A percentile compares a stretch with the other conserved stretches of the same genome.
Conservation (phyloP, 495 filamentous ascomycete species). For the Aspergillus egyptiacus region DNA sequence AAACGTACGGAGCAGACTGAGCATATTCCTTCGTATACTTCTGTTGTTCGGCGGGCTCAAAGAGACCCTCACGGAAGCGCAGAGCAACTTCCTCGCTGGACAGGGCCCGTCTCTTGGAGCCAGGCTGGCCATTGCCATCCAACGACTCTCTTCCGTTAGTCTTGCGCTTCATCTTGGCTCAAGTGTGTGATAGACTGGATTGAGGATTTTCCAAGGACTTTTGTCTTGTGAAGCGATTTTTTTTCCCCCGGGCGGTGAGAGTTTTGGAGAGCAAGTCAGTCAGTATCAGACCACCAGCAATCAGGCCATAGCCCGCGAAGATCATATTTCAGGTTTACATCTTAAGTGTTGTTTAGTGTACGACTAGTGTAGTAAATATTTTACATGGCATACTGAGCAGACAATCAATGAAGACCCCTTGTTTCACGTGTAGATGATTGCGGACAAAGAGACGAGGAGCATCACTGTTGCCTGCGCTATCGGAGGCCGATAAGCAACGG, state of each 20-base stretch:
- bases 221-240: conserved; percentile 1
- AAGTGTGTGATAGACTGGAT: neutral
- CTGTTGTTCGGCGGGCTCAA: conserved; percentile 59
- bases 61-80: conserved; percentile 70
- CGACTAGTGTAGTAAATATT: neutral
- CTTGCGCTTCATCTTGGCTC: conserved; percentile 51
- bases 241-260: conserved; percentile 21
- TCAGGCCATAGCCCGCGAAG: conserved; percentile 13
- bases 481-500: conserved; percentile 1
- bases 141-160: conserved; percentile 32
- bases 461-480: neutral
- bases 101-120: conserved; percentile 48
- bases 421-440: neutral
- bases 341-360: too few relatives aligned
- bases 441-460: neutral
- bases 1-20: conserved; percentile 59
- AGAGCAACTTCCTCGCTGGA: conserved; percentile 41
- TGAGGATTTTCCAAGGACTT: neutral
- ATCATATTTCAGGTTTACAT: neutral
- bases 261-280: conserved; percentile 9
- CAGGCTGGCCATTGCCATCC: conserved; percentile 36
- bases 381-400: too few relatives aligned
- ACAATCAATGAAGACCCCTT: too few relatives aligned
- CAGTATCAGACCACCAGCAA: conserved; percentile 17
- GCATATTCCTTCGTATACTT: conserved; percentile 67